Percentiles rank a stretch among this genome's conserved stretches.
These are phyloP conservation scores for Diaporthe citriasiana DNA, from an alignment of 2,329 filamentous ascomycete genomes.

Conservation along the genomic window DNA sequence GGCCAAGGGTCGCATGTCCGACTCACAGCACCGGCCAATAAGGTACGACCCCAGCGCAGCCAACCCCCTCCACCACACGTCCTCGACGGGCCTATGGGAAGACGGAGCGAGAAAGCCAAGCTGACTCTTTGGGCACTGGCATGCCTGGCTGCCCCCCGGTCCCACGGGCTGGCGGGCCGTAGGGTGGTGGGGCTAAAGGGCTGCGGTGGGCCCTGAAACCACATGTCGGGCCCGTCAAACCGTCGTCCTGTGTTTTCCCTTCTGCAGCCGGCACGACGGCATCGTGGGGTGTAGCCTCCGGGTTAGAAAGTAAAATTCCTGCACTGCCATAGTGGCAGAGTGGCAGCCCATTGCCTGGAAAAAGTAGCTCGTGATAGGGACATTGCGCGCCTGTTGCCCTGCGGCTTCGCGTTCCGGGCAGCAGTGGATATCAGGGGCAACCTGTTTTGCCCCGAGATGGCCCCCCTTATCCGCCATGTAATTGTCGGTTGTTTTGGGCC, in stretches of 20 bases:
- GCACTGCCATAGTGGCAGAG: neutral
- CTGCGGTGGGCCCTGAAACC: conserved; percentile 37
- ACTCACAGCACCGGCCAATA: conserved; percentile 2
- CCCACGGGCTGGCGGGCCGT: conserved; percentile 41
- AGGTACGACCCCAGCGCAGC: neutral
- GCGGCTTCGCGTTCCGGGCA: conserved; percentile 24
- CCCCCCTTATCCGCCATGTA: neutral
- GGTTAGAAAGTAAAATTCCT: neutral
- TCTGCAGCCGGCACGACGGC: conserved; percentile 23
- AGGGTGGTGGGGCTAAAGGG: conserved; percentile 38
- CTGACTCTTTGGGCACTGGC: neutral
- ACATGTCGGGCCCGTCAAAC: conserved; percentile 38
- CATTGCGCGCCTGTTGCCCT: neutral
- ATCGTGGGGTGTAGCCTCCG: conserved; percentile 15
- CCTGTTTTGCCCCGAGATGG: conserved; percentile 7
- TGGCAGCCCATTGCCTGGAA: neutral
- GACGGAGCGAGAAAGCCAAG: conserved; percentile 20
- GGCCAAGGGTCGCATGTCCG: neutral
- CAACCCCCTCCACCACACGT: neutral
- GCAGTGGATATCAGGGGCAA: conserved; percentile 5
- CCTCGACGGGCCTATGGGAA: conserved; percentile 12
- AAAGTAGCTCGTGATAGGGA: conserved; percentile 20
- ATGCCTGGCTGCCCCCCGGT: conserved; percentile 28
- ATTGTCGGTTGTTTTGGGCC: neutral
- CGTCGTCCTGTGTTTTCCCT: conserved; percentile 11